phyloP scores from a whole-genome alignment of 2,329 filamentous ascomycete species.

The Trichoderma sp. region DNA sequence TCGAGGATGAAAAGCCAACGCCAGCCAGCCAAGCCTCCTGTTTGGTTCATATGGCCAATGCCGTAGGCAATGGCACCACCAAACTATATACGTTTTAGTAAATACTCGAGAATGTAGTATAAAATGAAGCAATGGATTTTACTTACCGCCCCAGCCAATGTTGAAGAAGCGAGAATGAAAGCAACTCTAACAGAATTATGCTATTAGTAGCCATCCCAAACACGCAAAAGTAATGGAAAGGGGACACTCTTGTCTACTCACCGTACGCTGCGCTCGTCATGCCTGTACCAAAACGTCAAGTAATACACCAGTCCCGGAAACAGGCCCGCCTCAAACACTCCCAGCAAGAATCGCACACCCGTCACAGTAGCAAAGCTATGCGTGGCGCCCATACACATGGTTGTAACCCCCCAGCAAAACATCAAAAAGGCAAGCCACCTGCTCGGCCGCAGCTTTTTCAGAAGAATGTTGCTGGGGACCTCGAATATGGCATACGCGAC shows the following conservation, averaged over 20 bases:
- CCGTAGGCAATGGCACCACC: conserved; percentile 73
- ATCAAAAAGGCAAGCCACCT: conserved; percentile 69
- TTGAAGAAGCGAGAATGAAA: conserved; percentile 68
- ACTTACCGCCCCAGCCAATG: conserved; percentile 63
- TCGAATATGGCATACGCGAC: conserved; percentile 63
- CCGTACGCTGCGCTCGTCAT: conserved; percentile 67
- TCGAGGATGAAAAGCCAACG: conserved; percentile 66
- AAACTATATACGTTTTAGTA: conserved; percentile 42
- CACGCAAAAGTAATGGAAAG: background rate
- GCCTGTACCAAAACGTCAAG: conserved; percentile 73
- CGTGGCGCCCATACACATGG: conserved; percentile 66
- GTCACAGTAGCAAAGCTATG: conserved; percentile 64
- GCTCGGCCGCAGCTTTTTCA: conserved; percentile 64
- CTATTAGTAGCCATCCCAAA: background rate
- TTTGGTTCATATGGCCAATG: conserved; percentile 70
- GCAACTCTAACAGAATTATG: conserved; percentile 52
- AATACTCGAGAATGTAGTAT: background rate
- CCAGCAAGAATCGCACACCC: conserved; percentile 67
- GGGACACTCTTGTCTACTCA: conserved; percentile 27
- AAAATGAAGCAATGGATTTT: background rate
- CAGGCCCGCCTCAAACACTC: conserved; percentile 69
- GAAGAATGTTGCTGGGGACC: conserved; percentile 66
- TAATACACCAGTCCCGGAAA: conserved; percentile 64
- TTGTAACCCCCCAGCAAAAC: conserved; percentile 66
- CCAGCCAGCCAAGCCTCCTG: conserved; percentile 65